phyloP scores from a whole-genome alignment of 225 moss, liverwort and hornwort species.

The Bryoerythrophyllum caledonicum region DNA sequence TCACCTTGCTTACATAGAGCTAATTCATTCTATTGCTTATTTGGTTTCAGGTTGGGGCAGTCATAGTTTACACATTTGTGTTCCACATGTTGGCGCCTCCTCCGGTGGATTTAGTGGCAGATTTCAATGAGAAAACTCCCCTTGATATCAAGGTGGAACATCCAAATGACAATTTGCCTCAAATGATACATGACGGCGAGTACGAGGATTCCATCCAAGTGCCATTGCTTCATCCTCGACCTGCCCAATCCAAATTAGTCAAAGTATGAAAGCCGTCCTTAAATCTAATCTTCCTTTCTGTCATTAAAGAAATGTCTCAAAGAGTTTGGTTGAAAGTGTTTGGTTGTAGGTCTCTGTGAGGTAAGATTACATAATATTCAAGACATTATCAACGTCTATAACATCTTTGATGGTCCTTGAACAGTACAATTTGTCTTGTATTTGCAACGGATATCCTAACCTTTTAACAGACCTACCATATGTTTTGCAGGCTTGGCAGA shows the following conservation, averaged over 20 bases:
- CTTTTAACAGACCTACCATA: too few species aligned
- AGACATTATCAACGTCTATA: too few species aligned
- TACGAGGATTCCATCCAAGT: conserved; percentile 14
- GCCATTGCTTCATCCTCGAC: conserved; percentile 32
- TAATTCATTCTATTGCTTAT: background rate
- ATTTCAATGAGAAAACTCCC: background rate
- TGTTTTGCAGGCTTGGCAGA: conserved; percentile 23
- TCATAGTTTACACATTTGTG: conserved; percentile 87
- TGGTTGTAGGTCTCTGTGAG: too few species aligned
- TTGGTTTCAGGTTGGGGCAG: conserved; percentile 71
- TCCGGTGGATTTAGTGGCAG: conserved; percentile 22
- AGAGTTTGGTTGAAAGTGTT: too few species aligned
- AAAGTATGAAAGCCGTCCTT: conserved; percentile 14
- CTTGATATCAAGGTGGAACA: conserved; percentile 36
- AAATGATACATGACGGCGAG: conserved; percentile 9
- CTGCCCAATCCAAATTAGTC: background rate
- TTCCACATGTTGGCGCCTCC: conserved; percentile 79
- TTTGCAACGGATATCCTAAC: too few species aligned
- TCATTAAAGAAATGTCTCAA: background rate
- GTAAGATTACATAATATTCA: too few species aligned
- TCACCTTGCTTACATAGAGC: background rate
- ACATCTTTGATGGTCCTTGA: too few species aligned
- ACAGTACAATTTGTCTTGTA: too few species aligned
- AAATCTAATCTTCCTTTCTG: background rate
- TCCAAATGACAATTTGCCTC: background rate